A percentile compares a stretch with the other conserved stretches of the same genome.
Evolutionary conservation across 2,329 filamentous ascomycete species (phyloP).

Genomic region (Alternaria triticimaculans): DNA sequence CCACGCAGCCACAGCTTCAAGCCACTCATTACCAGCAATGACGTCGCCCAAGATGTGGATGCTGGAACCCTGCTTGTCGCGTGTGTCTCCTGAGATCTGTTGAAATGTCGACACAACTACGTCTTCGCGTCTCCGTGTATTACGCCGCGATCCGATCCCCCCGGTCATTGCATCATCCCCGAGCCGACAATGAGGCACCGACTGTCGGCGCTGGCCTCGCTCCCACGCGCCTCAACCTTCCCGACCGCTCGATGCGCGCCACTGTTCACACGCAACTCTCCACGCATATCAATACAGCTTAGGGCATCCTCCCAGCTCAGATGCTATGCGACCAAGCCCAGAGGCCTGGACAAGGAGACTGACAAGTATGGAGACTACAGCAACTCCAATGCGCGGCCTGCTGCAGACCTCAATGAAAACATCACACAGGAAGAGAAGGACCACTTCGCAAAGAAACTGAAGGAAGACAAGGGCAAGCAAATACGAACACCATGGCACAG

Average conservation of each 20-base stretch:
- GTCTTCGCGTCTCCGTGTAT: conserved; percentile 1
- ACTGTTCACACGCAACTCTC: conserved; percentile 5
- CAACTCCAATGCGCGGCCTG: conserved; percentile 47
- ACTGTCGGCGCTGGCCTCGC: conserved; percentile 30
- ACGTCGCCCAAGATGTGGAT: conserved; percentile 5
- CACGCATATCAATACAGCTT: not conserved
- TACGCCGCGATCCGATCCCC: not conserved
- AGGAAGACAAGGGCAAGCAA: conserved; percentile 62
- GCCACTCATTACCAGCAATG: conserved; percentile 13
- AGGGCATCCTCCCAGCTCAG: conserved; percentile 4
- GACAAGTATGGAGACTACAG: conserved; percentile 30
- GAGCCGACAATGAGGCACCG: conserved; percentile 39
- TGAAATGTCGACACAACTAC: not conserved
- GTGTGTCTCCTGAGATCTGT: conserved; percentile 1
- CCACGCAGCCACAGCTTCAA: conserved; percentile 11
- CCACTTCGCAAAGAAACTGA: conserved; percentile 53
- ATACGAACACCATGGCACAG: conserved; percentile 70
- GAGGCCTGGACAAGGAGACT: conserved; percentile 12
- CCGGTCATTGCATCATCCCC: not conserved
- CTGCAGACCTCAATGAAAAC: conserved; percentile 52
- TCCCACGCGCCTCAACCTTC: conserved; percentile 23
- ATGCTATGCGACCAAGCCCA: not conserved
- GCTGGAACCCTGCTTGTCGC: conserved; percentile 12
- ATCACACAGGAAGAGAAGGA: conserved; percentile 55
- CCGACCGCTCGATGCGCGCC: conserved; percentile 18